These are phyloP conservation scores for Candida multigemmis DNA, from an alignment of 805 yeast genomes.

Conservation along the genomic window DNA sequence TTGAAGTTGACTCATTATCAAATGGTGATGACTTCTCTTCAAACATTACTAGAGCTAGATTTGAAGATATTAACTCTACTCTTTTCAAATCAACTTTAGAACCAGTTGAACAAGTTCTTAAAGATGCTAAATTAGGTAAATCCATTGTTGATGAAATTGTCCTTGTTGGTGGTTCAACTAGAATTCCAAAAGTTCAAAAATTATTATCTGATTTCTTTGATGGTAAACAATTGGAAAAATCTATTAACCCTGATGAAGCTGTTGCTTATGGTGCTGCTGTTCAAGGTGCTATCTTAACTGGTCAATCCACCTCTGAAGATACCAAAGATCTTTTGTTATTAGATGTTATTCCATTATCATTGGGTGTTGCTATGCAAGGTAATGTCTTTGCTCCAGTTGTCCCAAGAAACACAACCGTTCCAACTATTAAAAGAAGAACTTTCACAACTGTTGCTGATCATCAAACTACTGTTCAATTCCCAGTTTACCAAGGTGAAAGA, in stretches of 20 bases:
- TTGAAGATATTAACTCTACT: constrained; percentile 41
- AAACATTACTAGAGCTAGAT: constrained; percentile 42
- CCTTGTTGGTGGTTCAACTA: constrained; percentile 44
- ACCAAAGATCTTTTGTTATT: constrained; percentile 42
- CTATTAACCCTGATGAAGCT: constrained; percentile 43
- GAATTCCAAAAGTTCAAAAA: constrained; percentile 43
- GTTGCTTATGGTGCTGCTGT: constrained; percentile 45
- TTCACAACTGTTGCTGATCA: constrained; percentile 44
- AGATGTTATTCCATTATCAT: constrained; percentile 42
- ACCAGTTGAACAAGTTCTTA: constrained; percentile 42
- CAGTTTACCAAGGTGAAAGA: constrained; percentile 45
- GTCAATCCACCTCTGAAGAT: constrained; percentile 40
- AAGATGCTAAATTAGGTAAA: constrained; percentile 36
- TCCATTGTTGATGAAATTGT: constrained; percentile 37
- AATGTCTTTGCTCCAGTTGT: constrained; percentile 42
- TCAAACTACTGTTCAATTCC: constrained; percentile 43
- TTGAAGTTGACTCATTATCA: constrained; percentile 40
- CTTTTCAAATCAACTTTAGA: constrained; percentile 42
- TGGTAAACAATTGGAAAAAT: constrained; percentile 41
- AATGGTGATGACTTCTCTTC: constrained; percentile 43
- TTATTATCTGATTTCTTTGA: constrained; percentile 42
- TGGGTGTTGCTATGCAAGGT: constrained; percentile 45
- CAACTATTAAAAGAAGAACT: constrained; percentile 43
- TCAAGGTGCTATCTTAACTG: constrained; percentile 43
- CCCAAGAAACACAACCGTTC: constrained; percentile 44